Conservation (phyloP, 805 yeast genomes). For the Yarrowia bubula region DNA sequence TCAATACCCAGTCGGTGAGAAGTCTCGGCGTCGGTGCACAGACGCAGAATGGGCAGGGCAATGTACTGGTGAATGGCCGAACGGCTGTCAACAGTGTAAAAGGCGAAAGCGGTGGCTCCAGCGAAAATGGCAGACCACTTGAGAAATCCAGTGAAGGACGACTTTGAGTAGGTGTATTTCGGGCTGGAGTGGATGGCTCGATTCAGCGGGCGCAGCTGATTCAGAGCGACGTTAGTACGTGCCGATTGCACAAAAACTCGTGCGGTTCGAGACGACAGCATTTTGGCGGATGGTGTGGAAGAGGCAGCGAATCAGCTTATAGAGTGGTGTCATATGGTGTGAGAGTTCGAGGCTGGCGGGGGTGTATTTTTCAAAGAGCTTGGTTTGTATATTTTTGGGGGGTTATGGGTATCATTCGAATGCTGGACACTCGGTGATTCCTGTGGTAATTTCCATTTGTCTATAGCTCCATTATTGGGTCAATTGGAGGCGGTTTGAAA, state of each 20-base stretch:
- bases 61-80: slow-evolving; percentile 80
- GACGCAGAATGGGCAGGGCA: slow-evolving; percentile 71
- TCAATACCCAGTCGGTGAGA: slow-evolving; percentile 78
- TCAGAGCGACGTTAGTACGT: neutral
- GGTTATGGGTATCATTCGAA: too few relatives aligned
- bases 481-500: neutral
- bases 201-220: slow-evolving; percentile 1
- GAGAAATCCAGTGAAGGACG: slow-evolving; percentile 8
- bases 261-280: neutral
- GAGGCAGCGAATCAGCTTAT: neutral
- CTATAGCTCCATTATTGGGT: too few relatives aligned
- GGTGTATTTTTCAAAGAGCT: too few relatives aligned
- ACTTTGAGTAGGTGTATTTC: neutral
- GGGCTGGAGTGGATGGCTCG: neutral
- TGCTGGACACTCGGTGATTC: too few relatives aligned
- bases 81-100: slow-evolving; percentile 69
- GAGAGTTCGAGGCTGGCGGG: too few relatives aligned
- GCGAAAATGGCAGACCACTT: slow-evolving; percentile 26
- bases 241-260: slow-evolving; percentile 2
- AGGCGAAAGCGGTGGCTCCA: slow-evolving; percentile 43
- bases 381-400: too few relatives aligned
- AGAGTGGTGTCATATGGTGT: neutral
- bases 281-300: neutral
- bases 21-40: slow-evolving; percentile 73
- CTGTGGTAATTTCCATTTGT: too few relatives aligned